A percentile compares a stretch with the other conserved stretches of the same genome.
phyloP scores from a whole-genome alignment of 2,329 filamentous ascomycete species.

The Venturia aucupariae region DNA sequence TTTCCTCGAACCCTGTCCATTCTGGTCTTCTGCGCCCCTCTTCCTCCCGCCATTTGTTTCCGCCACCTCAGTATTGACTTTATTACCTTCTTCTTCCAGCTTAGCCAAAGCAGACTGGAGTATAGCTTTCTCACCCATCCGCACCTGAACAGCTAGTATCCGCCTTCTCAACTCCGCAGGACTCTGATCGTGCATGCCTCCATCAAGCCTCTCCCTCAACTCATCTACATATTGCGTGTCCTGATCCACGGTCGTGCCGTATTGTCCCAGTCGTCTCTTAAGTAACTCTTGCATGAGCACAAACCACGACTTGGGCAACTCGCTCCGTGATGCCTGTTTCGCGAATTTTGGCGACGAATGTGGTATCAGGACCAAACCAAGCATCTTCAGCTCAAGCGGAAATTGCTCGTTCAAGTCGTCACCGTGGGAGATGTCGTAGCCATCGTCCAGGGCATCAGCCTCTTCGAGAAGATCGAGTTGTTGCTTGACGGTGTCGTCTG shows the following conservation, averaged over 20 bases:
- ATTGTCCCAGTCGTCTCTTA: constrained; percentile 36
- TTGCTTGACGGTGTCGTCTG: constrained; percentile 22
- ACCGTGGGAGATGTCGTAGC: constrained; percentile 48
- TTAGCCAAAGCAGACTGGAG: constrained; percentile 43
- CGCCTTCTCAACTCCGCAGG: constrained; percentile 44
- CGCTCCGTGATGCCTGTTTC: constrained; percentile 35
- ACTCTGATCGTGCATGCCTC: constrained; percentile 55
- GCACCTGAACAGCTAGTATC: constrained; percentile 56
- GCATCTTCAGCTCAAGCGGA: constrained; percentile 32
- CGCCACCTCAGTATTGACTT: background rate
- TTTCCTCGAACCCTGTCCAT: background rate
- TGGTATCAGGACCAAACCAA: constrained; percentile 2
- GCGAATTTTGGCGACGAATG: constrained; percentile 16
- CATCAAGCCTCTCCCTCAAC: constrained; percentile 21
- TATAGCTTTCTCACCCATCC: constrained; percentile 63
- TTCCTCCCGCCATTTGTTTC: background rate
- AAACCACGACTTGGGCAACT: constrained; percentile 31
- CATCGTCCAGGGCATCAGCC: constrained; percentile 46
- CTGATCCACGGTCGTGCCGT: constrained; percentile 44
- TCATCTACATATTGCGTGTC: constrained; percentile 32
- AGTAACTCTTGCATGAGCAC: constrained; percentile 32
- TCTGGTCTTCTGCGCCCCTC: constrained; percentile 1
- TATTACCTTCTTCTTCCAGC: constrained; percentile 8
- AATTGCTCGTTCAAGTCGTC: constrained; percentile 27
- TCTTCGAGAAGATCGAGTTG: background rate